Percentiles rank a stretch among this genome's conserved stretches.
Evolutionary conservation across 2,329 filamentous ascomycete genomes (phyloP).

Genomic region (Chaetomium globosum): DNA sequence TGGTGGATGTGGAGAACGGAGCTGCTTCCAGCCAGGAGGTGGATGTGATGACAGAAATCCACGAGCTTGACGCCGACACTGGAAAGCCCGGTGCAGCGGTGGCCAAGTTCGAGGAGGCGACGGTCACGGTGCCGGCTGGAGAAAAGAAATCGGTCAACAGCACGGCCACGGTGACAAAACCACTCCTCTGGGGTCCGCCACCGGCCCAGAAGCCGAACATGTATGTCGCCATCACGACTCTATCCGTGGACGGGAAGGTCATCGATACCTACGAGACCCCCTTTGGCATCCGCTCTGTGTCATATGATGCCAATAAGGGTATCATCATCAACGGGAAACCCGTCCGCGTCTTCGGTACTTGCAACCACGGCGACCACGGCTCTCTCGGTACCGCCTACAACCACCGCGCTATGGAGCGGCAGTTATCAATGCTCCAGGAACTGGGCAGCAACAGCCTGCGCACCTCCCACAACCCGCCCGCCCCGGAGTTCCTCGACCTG

Average conservation of each 20-base stretch:
- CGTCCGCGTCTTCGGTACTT: slow-evolving; percentile 51
- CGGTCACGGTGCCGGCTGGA: neutral
- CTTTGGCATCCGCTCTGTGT: slow-evolving; percentile 52
- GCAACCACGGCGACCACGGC: slow-evolving; percentile 57
- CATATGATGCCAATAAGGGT: slow-evolving; percentile 2
- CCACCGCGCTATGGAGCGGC: slow-evolving; percentile 50
- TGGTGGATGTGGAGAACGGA: slow-evolving; percentile 51
- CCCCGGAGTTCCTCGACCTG: slow-evolving; percentile 53
- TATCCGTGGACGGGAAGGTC: slow-evolving; percentile 39
- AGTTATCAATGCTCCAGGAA: slow-evolving; percentile 53
- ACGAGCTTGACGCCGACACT: neutral
- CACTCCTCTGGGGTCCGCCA: slow-evolving; percentile 52
- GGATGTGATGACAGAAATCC: slow-evolving; percentile 39
- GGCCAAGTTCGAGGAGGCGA: neutral
- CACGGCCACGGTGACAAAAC: slow-evolving; percentile 44
- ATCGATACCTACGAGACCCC: slow-evolving; percentile 50
- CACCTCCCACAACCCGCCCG: slow-evolving; percentile 58
- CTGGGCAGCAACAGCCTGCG: slow-evolving; percentile 55
- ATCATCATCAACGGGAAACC: slow-evolving; percentile 51
- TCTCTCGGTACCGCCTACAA: slow-evolving; percentile 56
- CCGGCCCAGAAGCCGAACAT: slow-evolving; percentile 51
- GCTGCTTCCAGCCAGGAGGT: slow-evolving; percentile 41
- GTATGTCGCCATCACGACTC: slow-evolving; percentile 50
- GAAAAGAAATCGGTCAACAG: slow-evolving; percentile 38
- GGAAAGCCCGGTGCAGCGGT: neutral